Percentiles rank a stretch among this genome's conserved stretches.
Conservation (phyloP, 2,329 filamentous ascomycete species). For the Diaporthe batatas region DNA sequence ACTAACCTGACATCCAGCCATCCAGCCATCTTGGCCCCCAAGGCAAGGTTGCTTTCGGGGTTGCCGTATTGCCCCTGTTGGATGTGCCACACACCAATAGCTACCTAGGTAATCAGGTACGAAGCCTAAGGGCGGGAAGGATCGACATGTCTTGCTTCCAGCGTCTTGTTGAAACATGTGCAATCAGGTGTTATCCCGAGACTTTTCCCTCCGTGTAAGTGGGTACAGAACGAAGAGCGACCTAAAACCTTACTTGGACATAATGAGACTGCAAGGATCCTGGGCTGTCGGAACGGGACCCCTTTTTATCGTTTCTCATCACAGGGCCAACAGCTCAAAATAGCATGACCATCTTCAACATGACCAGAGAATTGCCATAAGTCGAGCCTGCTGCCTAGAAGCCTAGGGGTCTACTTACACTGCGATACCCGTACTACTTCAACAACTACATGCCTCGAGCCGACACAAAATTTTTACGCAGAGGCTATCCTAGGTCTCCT, state of each 20-base stretch:
- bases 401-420: background rate
- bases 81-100: background rate
- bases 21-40: background rate
- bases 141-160: constrained; percentile 5
- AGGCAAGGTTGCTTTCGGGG: constrained; percentile 26
- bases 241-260: background rate
- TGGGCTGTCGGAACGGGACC: background rate
- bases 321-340: constrained; percentile 2
- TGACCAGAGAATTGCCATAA: background rate
- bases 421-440: background rate
- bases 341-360: background rate
- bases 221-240: background rate
- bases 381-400: background rate
- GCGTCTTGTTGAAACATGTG: constrained; percentile 1
- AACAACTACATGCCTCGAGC: constrained; percentile 6
- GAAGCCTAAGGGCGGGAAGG: background rate
- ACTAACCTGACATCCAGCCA: no score
- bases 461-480: background rate
- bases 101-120: background rate
- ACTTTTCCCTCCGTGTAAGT: background rate
- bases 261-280: background rate
- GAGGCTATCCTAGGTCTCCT: background rate
- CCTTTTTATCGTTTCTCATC: background rate
- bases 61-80: constrained; percentile 16
- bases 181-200: background rate